Conservation (phyloP, 805 yeast species). For the Candida lessepsii region DNA sequence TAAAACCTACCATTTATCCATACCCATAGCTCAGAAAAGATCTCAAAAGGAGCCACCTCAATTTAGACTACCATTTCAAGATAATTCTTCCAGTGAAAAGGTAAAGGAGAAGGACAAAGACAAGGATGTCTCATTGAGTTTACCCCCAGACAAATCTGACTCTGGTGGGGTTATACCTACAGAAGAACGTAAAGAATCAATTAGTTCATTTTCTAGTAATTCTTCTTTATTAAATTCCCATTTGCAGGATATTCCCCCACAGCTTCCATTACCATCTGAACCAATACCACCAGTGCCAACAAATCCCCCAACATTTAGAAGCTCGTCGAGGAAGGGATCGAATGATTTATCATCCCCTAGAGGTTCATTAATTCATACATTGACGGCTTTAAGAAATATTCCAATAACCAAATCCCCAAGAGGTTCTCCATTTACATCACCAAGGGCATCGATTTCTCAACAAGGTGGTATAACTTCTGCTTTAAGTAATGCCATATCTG, state of each 20-base stretch:
- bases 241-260: conserved; percentile 53
- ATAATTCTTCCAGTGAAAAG: conserved; percentile 18
- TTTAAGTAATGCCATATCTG: conserved; percentile 12
- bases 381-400: conserved; percentile 39
- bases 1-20: conserved; percentile 18
- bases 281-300: conserved; percentile 46
- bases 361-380: conserved; percentile 40
- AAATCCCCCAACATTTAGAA: conserved; percentile 32
- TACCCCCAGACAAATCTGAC: conserved; percentile 7
- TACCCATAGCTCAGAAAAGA: conserved; percentile 22
- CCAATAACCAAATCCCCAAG: conserved; percentile 36
- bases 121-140: conserved; percentile 7
- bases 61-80: conserved; percentile 73
- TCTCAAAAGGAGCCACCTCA: conserved; percentile 39
- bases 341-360: conserved; percentile 39
- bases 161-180: background rate
- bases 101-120: background rate
- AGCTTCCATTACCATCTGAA: conserved; percentile 54
- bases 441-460: conserved; percentile 48
- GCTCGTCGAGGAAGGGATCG: conserved; percentile 36
- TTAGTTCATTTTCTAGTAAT: conserved; percentile 22
- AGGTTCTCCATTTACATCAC: conserved; percentile 43
- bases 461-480: conserved; percentile 17
- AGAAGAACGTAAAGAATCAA: conserved; percentile 13
- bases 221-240: conserved; percentile 29